Base-by-base conservation (phyloP, 2,329 filamentous ascomycete species). In the Colletotrichum noveboracense region DNA sequence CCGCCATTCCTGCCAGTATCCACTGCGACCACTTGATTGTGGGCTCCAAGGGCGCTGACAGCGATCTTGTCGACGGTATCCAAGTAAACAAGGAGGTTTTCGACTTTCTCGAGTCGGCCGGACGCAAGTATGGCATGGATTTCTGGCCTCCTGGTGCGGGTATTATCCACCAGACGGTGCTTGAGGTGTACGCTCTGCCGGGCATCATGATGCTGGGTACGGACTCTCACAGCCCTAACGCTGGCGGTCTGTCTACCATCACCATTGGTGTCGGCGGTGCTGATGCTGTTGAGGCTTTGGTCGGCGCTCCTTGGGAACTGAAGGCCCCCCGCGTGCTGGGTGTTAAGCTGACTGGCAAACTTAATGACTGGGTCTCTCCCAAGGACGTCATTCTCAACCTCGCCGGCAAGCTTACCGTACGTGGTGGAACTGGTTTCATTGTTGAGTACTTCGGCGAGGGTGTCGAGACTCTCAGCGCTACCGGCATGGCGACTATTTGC, bases 1-100 rank as follows among this genome's bases (percentile, higher is more conserved):
- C 97, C 3, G 96, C 96, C 12, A 96, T 99, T 66, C 97, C 97
- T 13, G 96, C 97, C 65, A 98, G 96, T 84, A 98, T 98, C 80
- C 97, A 99, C 88, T 99, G 97, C 86, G 97, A 99, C 87, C 97
- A 99, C 85, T 93, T 99, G 93, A 98, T 99, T 86, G 96, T 98
- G 34, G 97, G 96, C 72, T 94, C 97, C 86, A 94, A 93, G 83
- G 97, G 97, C 75, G 97, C 96, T 43, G 93, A 96, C 80, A 91
- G 92, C 28, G 97, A 99, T 86, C 87, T 99, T 77, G 91, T 94
- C 32, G 92, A 93, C 36, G 97, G 96, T 56, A 97, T 99, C 77
- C 90, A 93, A 85, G 94, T 94, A 62, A 99, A 99, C 86, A 96
- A 96, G 84, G 97, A 99, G 88, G 96, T 99, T 1, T 99, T 98